These are phyloP conservation scores for Phytophthora citrophthora DNA, from an alignment of 352 stramenopile genomes.

Conservation along the genomic window DNA sequence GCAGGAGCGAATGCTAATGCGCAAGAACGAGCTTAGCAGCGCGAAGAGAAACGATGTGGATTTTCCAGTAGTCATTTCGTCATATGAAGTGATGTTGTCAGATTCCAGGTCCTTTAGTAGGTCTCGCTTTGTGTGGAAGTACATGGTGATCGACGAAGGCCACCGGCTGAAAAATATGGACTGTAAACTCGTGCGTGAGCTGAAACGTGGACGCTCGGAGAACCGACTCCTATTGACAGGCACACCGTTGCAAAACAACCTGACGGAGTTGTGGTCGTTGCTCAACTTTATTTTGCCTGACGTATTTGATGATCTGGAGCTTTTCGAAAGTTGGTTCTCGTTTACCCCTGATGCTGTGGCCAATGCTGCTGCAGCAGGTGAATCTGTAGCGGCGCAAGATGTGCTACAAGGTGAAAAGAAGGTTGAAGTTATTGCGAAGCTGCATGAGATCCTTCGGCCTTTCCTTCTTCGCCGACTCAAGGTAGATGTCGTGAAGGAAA, in stretches of 20 bases:
- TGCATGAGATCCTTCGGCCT: constrained; percentile 97
- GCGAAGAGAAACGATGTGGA: constrained; percentile 62
- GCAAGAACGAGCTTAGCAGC: constrained; percentile 54
- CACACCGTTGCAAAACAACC: constrained; percentile 98
- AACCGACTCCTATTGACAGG: constrained; percentile 96
- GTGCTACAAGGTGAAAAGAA: constrained; percentile 94
- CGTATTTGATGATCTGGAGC: constrained; percentile 98
- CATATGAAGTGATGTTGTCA: constrained; percentile 88
- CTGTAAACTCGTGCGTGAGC: constrained; percentile 93
- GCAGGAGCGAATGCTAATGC: constrained; percentile 52
- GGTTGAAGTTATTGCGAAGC: constrained; percentile 94
- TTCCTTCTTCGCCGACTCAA: constrained; percentile 98
- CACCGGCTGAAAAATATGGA: constrained; percentile 99
- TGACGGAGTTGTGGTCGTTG: constrained; percentile 98
- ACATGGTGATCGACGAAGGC: constrained; percentile 98
- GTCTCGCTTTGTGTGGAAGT: constrained; percentile 89
- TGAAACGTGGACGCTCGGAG: constrained; percentile 93
- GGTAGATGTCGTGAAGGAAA: constrained; percentile 91
- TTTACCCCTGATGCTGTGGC: constrained; percentile 92
- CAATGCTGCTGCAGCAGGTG: constrained; percentile 50
- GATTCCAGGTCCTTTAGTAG: constrained; percentile 67
- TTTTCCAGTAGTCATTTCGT: constrained; percentile 90
- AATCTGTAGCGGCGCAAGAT: constrained; percentile 75
- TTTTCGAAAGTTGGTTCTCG: constrained; percentile 99
- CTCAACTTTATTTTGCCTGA: constrained; percentile 98